Evolutionary conservation across 1,284 basidiomycete genomes (phyloP), one percentile per base, ranked within the genome.

Genomic region (Calocybe gambosa): DNA sequence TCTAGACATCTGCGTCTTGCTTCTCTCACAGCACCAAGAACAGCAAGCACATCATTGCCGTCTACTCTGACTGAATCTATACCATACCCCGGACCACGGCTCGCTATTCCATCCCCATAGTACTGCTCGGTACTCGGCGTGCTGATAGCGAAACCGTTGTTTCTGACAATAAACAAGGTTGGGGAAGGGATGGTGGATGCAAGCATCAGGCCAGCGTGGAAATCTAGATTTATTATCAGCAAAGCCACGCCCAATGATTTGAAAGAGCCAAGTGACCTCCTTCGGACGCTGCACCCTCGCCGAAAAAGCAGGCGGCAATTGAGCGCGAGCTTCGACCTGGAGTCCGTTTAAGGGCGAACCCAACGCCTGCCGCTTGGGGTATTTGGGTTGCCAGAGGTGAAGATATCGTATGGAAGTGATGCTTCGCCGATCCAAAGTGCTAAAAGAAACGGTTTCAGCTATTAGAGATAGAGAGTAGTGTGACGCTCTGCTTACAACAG

Each of bases 311-410:
- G 5, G 85, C 87, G 0, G 93, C 92, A 39, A 93, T 86, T 53
- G 85, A 85, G 51, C 77, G 77, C 16, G 79, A 75, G 43, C 87
- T 75, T 34, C 92, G 76, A 31, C 68, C 69, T 0, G 89, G 86
- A 50, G 85, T 85, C 3, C 90, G 79, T 60, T 88, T 89, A 45
- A 97, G 73, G 1, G 93, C 91, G 61, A 89, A 96, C 0, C 80
- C 93, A 3, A 95, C 90, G 4, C 94, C 94, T 0, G 93, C 93
- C 5, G 93, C 94, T 66, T 96, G 93, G 0, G 93, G 94, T 53
- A 97, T 93, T 67, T 97, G 93, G 0, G 93, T 97, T 1, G 88
- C 90, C n/a, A 97, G 74, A 0, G 93, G 89, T 8, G 89, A 93
- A 3, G 93, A 95, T 52, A 97, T 94, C 23, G 89, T 92, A 65